Percentiles rank a stretch among this genome's conserved stretches.
phyloP scores from a whole-genome alignment of 768 basidiomycete species.

The Amanita polypyramis region DNA sequence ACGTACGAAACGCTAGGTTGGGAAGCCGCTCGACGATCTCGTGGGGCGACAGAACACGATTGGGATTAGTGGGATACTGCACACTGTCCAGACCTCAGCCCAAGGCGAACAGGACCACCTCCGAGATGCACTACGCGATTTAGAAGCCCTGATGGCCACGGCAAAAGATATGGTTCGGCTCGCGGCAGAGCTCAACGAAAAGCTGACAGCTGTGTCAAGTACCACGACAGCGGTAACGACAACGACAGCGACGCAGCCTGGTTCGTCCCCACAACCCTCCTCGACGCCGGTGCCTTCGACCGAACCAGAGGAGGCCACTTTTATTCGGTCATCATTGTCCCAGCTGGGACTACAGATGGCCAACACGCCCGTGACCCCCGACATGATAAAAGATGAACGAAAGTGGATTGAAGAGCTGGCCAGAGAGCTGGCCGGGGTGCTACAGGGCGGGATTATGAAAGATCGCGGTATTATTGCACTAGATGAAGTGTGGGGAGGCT shows the following conservation, averaged over 20 bases:
- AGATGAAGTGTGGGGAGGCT: slow-evolving; percentile 92
- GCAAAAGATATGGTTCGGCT: slow-evolving; percentile 89
- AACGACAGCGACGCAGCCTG: slow-evolving; percentile 14
- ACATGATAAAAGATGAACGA: slow-evolving; percentile 79
- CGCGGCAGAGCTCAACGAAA: slow-evolving; percentile 81
- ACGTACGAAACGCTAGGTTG: no score
- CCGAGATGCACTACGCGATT: slow-evolving; percentile 70
- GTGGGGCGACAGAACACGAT: slow-evolving; percentile 16
- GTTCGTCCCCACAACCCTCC: slow-evolving; percentile 16
- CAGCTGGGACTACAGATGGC: slow-evolving; percentile 77
- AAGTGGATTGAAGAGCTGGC: slow-evolving; percentile 76
- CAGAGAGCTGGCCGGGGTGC: slow-evolving; percentile 65
- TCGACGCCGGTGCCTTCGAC: slow-evolving; percentile 26
- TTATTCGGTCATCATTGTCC: slow-evolving; percentile 83
- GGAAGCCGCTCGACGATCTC: no score
- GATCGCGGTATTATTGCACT: slow-evolving; percentile 73
- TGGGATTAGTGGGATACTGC: slow-evolving; percentile 68
- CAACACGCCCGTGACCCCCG: slow-evolving; percentile 75
- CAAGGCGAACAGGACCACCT: slow-evolving; percentile 56
- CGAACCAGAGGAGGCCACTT: slow-evolving; percentile 75
- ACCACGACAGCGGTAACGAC: neutral
- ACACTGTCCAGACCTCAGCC: slow-evolving; percentile 58
- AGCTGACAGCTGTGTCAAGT: slow-evolving; percentile 37
- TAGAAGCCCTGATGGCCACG: slow-evolving; percentile 85
- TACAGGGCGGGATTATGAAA: slow-evolving; percentile 71